These are phyloP conservation scores for Alternaria arborescens DNA, from an alignment of 2,329 filamentous ascomycete genomes.

Conservation along the genomic window DNA sequence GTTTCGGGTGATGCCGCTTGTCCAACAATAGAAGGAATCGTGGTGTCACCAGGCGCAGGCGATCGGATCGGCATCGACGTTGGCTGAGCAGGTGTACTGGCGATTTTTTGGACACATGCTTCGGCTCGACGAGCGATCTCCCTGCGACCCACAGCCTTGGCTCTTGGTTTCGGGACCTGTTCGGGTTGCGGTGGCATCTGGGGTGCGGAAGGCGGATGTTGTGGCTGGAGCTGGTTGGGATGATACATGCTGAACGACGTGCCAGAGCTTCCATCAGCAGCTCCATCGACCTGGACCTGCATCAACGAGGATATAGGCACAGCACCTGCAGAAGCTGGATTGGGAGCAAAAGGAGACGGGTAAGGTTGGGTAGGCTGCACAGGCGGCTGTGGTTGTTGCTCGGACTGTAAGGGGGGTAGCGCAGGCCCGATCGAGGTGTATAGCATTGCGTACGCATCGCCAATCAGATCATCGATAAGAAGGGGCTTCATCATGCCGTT, in stretches of 20 bases:
- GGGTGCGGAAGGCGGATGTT: constrained; percentile 20
- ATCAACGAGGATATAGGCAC: constrained; percentile 44
- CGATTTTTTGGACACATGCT: constrained; percentile 58
- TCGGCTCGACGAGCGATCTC: constrained; percentile 69
- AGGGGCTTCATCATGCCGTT: constrained; percentile 84
- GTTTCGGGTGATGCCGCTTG: constrained; percentile 34
- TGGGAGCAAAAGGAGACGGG: constrained; percentile 8
- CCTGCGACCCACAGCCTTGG: constrained; percentile 67
- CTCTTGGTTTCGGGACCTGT: constrained; percentile 46
- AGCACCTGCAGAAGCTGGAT: constrained; percentile 20
- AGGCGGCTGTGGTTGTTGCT: constrained; percentile 44
- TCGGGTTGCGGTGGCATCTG: constrained; percentile 32
- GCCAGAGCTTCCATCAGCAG: constrained; percentile 24
- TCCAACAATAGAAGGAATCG: constrained; percentile 21
- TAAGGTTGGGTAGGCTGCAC: constrained; percentile 17
- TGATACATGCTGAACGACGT: constrained; percentile 39
- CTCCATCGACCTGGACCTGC: constrained; percentile 45
- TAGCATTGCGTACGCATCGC: constrained; percentile 83
- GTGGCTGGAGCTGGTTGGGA: constrained; percentile 34
- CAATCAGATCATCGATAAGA: constrained; percentile 90
- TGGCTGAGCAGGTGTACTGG: constrained; percentile 38
- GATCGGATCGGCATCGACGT: constrained; percentile 48
- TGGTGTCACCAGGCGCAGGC: constrained; percentile 29
- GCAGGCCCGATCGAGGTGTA: constrained; percentile 72
- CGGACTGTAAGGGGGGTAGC: constrained; percentile 60